Conservation (phyloP, 2,329 filamentous ascomycete genomes). For the Penicillium sp. region DNA sequence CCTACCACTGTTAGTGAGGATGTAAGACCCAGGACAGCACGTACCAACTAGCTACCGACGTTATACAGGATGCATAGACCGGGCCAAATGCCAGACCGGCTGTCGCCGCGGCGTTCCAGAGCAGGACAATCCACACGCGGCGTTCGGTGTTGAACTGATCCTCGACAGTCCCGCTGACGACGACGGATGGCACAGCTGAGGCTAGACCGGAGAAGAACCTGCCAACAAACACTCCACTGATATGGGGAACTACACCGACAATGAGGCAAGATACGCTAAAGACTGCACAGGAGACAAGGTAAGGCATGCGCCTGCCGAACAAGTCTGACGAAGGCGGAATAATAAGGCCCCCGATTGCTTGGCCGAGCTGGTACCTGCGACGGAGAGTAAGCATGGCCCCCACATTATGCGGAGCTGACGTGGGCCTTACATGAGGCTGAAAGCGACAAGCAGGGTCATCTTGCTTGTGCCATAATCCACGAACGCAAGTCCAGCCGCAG, state of each 20-base stretch:
- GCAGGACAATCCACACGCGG: conserved; percentile 12
- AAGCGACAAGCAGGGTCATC: background rate
- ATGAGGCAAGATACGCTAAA: conserved; percentile 12
- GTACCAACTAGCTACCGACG: background rate
- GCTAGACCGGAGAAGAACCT: conserved; percentile 13
- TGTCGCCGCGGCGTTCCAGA: conserved; percentile 8
- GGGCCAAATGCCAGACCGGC: conserved; percentile 12
- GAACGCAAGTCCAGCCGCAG: conserved; percentile 8
- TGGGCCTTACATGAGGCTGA: conserved; percentile 9
- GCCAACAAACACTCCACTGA: conserved; percentile 8
- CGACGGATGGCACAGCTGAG: conserved; percentile 15
- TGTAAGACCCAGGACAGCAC: background rate
- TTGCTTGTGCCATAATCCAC: background rate
- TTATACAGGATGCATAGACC: conserved; percentile 9
- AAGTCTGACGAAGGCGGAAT: conserved; percentile 16
- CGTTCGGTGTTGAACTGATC: conserved; percentile 15
- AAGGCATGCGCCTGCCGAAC: conserved; percentile 18
- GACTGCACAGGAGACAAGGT: conserved; percentile 2
- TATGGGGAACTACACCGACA: conserved; percentile 8
- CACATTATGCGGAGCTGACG: background rate
- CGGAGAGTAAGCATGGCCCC: background rate
- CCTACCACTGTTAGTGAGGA: background rate
- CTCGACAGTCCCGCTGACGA: conserved; percentile 16
- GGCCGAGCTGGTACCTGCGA: conserved; percentile 8
- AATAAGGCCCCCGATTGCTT: conserved; percentile 12